Percentiles rank a stretch among this genome's conserved stretches.
phyloP scores from a whole-genome alignment of 805 yeast genomes.

The Saccharomyces eubayanus region DNA sequence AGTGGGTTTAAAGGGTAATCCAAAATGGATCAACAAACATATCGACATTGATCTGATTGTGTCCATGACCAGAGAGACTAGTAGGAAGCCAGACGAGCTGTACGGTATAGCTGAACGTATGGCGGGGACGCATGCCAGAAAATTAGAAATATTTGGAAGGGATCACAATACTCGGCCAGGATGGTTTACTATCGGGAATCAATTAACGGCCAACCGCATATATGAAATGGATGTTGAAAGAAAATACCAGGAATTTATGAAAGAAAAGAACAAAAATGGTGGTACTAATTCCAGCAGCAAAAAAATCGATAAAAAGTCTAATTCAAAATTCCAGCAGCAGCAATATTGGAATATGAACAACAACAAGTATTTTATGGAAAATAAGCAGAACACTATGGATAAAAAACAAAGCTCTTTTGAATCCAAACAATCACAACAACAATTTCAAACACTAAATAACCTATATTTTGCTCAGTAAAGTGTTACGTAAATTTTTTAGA shows the following conservation, averaged over 20 bases:
- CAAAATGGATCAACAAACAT: constrained; percentile 57
- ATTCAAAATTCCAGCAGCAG: neutral
- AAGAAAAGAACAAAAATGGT: neutral
- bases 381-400: neutral
- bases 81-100: constrained; percentile 85
- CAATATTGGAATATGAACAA: neutral
- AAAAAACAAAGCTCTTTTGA: neutral
- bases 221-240: constrained; percentile 48
- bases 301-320: neutral
- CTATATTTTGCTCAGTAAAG: neutral
- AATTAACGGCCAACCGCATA: constrained; percentile 51
- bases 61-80: constrained; percentile 78
- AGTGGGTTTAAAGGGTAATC: constrained; percentile 77
- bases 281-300: neutral
- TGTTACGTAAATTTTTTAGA: neutral
- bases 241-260: constrained; percentile 29
- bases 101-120: constrained; percentile 79
- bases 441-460: neutral
- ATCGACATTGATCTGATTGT: constrained; percentile 73
- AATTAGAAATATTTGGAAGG: constrained; percentile 84
- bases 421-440: neutral
- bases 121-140: constrained; percentile 68
- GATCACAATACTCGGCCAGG: constrained; percentile 81
- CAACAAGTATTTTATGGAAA: neutral
- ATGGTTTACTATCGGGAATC: constrained; percentile 86